A percentile compares a stretch with the other conserved stretches of the same genome.
phyloP scores from a whole-genome alignment of 805 yeast species.

The Lipomyces orientalis region DNA sequence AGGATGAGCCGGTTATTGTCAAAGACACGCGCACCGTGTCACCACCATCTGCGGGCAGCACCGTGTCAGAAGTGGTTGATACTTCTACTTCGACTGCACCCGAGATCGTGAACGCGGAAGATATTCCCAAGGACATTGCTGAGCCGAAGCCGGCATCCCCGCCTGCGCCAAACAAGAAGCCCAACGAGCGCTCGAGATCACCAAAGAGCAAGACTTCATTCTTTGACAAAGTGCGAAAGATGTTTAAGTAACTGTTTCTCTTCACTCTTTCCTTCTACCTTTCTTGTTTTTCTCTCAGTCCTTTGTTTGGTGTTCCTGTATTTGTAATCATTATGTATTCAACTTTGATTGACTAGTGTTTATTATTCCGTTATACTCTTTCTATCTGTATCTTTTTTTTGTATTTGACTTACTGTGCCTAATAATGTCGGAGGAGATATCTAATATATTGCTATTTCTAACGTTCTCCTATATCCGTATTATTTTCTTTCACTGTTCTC shows the following conservation, averaged over 20 bases:
- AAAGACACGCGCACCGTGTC: not conserved
- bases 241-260: conserved; percentile 11
- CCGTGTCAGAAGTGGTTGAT: conserved; percentile 9
- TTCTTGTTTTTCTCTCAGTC: not conserved
- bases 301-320: not conserved
- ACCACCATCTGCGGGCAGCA: conserved; percentile 8
- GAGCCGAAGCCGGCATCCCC: not conserved
- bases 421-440: not conserved
- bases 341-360: not conserved
- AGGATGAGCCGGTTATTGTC: not conserved
- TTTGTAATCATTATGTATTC: not conserved
- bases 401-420: not conserved
- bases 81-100: conserved; percentile 15
- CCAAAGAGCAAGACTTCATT: conserved; percentile 12
- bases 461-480: not conserved
- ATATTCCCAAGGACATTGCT: not conserved
- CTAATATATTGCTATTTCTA: conserved; percentile 1
- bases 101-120: conserved; percentile 14
- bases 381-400: not conserved
- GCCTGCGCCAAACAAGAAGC: not conserved
- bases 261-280: not conserved
- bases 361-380: not conserved
- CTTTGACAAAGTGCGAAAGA: conserved; percentile 26
- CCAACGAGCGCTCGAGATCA: not conserved
- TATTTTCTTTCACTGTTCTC: not conserved